These are phyloP conservation scores for Curvularia spicifera DNA, from an alignment of 2,329 filamentous ascomycete species.

Conservation along the genomic window DNA sequence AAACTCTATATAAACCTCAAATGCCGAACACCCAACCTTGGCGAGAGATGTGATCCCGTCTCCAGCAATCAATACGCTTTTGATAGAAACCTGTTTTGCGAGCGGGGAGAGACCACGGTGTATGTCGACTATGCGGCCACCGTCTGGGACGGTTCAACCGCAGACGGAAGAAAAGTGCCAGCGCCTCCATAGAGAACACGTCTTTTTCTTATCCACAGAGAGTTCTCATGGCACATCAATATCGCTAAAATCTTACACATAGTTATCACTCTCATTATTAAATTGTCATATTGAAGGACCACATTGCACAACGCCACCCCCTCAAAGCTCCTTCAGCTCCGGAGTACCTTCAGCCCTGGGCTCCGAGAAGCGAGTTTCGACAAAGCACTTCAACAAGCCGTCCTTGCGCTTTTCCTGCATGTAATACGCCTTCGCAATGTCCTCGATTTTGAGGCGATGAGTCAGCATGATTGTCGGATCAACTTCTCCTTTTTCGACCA, in stretches of 20 bases:
- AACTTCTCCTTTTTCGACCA: conserved; percentile 70
- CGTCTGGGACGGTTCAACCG: background rate
- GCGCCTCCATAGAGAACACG: background rate
- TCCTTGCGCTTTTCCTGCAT: conserved; percentile 74
- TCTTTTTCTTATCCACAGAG: background rate
- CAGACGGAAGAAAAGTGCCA: background rate
- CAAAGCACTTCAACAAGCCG: conserved; percentile 79
- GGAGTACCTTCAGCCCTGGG: conserved; percentile 60
- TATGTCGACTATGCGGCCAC: background rate
- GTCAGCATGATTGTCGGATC: conserved; percentile 81
- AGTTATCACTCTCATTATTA: background rate
- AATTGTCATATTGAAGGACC: background rate
- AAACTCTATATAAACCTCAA: background rate
- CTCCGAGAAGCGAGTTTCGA: conserved; percentile 57
- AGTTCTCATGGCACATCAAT: background rate
- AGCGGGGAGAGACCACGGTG: background rate
- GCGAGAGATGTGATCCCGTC: background rate
- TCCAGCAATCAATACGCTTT: background rate
- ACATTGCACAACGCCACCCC: background rate
- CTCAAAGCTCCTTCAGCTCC: conserved; percentile 47
- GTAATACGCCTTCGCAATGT: conserved; percentile 58
- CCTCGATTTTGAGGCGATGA: conserved; percentile 67
- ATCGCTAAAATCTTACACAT: background rate
- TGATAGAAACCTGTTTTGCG: background rate
- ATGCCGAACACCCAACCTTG: background rate